Conservation (phyloP, 164 flowering plant species). For the Vitis amurensis region DNA sequence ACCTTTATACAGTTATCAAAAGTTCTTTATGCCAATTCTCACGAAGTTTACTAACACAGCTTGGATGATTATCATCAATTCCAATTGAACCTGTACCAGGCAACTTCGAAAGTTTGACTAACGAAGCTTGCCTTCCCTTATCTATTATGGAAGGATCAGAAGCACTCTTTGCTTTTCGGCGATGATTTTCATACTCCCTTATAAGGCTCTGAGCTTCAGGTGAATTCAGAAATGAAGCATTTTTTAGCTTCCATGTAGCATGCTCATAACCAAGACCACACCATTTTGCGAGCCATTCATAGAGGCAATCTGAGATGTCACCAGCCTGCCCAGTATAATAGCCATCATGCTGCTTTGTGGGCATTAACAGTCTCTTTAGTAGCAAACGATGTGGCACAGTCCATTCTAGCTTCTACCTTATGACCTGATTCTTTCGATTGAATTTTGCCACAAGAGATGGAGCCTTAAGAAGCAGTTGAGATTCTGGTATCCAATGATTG, state of each 20-base stretch:
- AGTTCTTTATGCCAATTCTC: no score
- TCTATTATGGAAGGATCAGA: slow-evolving; percentile 21
- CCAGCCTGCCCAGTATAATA: slow-evolving; percentile 4
- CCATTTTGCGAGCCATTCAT: slow-evolving; percentile 93
- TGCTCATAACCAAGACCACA: slow-evolving; percentile 70
- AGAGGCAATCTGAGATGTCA: slow-evolving; percentile 18
- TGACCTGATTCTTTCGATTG: slow-evolving; percentile 33
- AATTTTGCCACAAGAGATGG: slow-evolving; percentile 48
- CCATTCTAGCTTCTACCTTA: slow-evolving; percentile 61
- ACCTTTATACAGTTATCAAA: no score
- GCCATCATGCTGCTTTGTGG: slow-evolving; percentile 22
- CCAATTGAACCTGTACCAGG: no score
- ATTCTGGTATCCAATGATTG: slow-evolving; percentile 68
- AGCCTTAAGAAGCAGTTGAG: slow-evolving; percentile 50
- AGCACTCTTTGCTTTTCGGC: slow-evolving; percentile 31
- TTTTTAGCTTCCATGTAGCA: slow-evolving; percentile 76
- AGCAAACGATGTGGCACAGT: slow-evolving; percentile 63
- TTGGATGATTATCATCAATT: no score
- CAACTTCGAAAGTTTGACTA: no score
- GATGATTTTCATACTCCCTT: slow-evolving; percentile 53
- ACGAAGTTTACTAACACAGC: no score
- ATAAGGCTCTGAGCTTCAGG: slow-evolving; percentile 46
- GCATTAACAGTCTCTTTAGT: slow-evolving; percentile 40
- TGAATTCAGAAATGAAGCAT: slow-evolving; percentile 43
- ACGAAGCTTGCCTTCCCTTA: slow-evolving; percentile 22